phyloP scores from a whole-genome alignment of 2,329 filamentous ascomycete species.

The Talaromyces piceae region DNA sequence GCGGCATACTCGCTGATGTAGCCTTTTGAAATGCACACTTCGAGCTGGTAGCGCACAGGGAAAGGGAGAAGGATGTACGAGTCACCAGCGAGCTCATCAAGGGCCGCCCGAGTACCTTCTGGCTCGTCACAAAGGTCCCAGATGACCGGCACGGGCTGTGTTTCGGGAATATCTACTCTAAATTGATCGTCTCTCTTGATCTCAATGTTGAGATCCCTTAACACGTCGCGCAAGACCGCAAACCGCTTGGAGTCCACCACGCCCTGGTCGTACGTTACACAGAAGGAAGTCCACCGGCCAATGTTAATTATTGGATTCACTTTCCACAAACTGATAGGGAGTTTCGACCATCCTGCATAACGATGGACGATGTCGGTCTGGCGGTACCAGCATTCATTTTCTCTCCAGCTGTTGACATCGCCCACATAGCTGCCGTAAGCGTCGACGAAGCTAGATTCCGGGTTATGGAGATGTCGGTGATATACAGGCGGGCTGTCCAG shows the following conservation, averaged over 20 bases:
- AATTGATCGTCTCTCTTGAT: constrained; percentile 36
- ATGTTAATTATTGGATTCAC: constrained; percentile 51
- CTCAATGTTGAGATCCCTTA: constrained; percentile 67
- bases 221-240: constrained; percentile 42
- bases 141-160: constrained; percentile 14
- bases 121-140: constrained; percentile 36
- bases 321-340: constrained; percentile 43
- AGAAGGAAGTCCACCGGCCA: constrained; percentile 58
- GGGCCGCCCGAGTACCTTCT: constrained; percentile 22
- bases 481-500: constrained; percentile 40
- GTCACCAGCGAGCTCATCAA: constrained; percentile 27
- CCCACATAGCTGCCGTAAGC: constrained; percentile 16
- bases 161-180: constrained; percentile 47
- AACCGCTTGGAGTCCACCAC: constrained; percentile 28
- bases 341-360: constrained; percentile 6
- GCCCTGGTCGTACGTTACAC: constrained; percentile 39
- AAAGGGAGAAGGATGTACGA: constrained; percentile 51
- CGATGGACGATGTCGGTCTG: constrained; percentile 56
- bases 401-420: constrained; percentile 44
- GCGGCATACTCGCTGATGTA: constrained; percentile 71
- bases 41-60: constrained; percentile 76
- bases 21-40: constrained; percentile 81
- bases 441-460: constrained; percentile 32
- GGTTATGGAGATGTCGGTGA: constrained; percentile 31
- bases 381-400: constrained; percentile 53